A percentile compares a stretch with the other conserved stretches of the same genome.
Evolutionary conservation across 768 basidiomycete genomes (phyloP).

Genomic region (Clathrus columnatus): DNA sequence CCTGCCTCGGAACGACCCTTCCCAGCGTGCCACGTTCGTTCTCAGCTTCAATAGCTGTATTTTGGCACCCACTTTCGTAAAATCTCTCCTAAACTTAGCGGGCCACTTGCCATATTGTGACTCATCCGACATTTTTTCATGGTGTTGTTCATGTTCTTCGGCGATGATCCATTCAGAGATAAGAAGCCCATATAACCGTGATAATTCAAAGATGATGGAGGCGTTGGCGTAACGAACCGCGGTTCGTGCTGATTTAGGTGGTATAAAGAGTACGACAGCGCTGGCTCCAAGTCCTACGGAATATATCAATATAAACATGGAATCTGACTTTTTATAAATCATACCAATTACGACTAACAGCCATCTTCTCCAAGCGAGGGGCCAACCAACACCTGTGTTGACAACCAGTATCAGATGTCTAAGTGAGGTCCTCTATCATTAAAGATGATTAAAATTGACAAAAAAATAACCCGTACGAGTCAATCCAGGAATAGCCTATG

Average conservation of each 20-base stretch:
- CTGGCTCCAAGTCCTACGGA: conserved; percentile 37
- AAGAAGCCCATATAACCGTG: conserved; percentile 34
- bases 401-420: conserved; percentile 35
- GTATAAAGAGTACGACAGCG: conserved; percentile 47
- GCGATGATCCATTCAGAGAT: conserved; percentile 34
- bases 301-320: background rate
- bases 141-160: conserved; percentile 11
- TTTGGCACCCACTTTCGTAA: conserved; percentile 26
- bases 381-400: conserved; percentile 45
- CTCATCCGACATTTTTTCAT: conserved; percentile 19
- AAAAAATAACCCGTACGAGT: conserved; percentile 17
- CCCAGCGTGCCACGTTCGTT: conserved; percentile 35
- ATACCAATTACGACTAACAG: conserved; percentile 42
- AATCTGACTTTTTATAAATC: background rate
- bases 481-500: conserved; percentile 51
- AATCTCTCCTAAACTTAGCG: conserved; percentile 4
- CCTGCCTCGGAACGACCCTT: conserved; percentile 40
- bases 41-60: conserved; percentile 25
- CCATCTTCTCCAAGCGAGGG: conserved; percentile 43
- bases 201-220: conserved; percentile 30
- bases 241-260: conserved; percentile 40
- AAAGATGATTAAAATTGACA: background rate
- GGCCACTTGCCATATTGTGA: conserved; percentile 18
- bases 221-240: conserved; percentile 38
- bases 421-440: background rate